A percentile compares a stretch with the other conserved stretches of the same genome.
Evolutionary conservation across 1,284 basidiomycete genomes (phyloP).

Genomic region (Puccinia polysora): DNA sequence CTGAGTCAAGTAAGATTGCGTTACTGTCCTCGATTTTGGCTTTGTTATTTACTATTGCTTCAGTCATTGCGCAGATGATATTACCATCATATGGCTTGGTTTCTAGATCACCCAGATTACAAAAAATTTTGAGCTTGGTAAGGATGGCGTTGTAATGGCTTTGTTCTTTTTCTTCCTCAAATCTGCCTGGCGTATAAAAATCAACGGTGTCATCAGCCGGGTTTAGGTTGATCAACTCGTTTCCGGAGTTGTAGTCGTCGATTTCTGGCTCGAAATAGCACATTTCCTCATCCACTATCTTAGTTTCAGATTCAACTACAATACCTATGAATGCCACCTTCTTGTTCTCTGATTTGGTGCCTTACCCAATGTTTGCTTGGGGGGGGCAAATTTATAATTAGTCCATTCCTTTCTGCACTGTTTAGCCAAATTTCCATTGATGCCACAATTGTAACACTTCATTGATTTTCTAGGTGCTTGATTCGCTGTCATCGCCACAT

Average conservation of each 20-base stretch:
- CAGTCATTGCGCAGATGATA: too few species aligned
- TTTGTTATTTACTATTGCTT: too few species aligned
- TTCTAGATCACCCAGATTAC: neutral
- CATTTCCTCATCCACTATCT: neutral
- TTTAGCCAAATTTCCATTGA: neutral
- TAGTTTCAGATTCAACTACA: neutral
- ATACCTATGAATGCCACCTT: neutral
- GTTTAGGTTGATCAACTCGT: neutral
- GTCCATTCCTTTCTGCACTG: neutral
- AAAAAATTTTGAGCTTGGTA: neutral
- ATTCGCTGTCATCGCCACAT: neutral
- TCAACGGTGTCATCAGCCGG: neutral
- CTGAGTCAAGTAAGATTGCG: too few species aligned
- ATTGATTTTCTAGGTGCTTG: neutral
- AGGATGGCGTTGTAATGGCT: neutral
- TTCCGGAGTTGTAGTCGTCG: neutral
- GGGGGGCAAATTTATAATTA: neutral
- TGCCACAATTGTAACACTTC: neutral
- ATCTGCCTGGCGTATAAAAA: neutral
- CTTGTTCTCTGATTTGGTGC: neutral
- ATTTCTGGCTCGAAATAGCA: too few species aligned
- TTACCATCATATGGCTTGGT: neutral
- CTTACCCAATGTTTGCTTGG: neutral
- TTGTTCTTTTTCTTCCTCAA: neutral
- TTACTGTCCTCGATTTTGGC: too few species aligned